Evolutionary conservation across 371 early-diverging fungal genomes (phyloP).

Genomic region (Mortierella sp.): DNA sequence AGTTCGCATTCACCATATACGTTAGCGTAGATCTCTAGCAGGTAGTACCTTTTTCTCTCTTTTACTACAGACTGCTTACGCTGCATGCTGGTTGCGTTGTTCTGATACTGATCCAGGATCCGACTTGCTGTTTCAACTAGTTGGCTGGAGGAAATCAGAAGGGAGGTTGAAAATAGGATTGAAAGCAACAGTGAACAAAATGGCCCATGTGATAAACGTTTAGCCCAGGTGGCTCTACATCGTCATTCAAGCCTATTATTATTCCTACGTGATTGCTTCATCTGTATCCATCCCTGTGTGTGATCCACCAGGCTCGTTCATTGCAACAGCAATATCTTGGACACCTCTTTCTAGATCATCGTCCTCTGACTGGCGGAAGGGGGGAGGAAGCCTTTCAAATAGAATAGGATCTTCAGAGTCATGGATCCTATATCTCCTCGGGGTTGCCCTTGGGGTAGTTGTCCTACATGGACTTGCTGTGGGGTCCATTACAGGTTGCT

Average conservation of each 20-base stretch:
- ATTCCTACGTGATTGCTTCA: constrained; percentile 45
- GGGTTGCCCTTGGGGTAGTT: too few species aligned
- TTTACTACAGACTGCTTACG: constrained; percentile 14
- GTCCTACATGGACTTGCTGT: too few species aligned
- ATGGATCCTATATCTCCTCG: constrained; percentile 9
- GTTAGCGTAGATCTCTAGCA: neutral
- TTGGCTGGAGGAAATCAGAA: constrained; percentile 25
- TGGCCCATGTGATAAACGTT: too few species aligned
- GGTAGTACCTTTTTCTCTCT: neutral
- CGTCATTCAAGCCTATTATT: too few species aligned
- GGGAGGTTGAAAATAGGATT: neutral
- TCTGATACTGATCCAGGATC: constrained; percentile 33
- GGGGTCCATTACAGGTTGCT: too few species aligned
- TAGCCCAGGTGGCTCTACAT: too few species aligned
- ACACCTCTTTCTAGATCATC: constrained; percentile 45
- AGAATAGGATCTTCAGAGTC: constrained; percentile 29
- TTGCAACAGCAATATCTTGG: constrained; percentile 31
- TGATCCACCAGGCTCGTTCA: constrained; percentile 42
- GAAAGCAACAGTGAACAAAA: neutral
- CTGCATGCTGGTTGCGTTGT: constrained; percentile 30
- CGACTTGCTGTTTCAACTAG: constrained; percentile 37
- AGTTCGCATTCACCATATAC: neutral
- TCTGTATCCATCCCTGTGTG: constrained; percentile 39
- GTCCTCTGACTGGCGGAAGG: constrained; percentile 41
- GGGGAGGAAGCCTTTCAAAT: constrained; percentile 11